Evolutionary conservation across 306 rosid species (phyloP), one percentile per base, ranked within the genome.

Genomic region (Elaeagnus macrophylla): DNA sequence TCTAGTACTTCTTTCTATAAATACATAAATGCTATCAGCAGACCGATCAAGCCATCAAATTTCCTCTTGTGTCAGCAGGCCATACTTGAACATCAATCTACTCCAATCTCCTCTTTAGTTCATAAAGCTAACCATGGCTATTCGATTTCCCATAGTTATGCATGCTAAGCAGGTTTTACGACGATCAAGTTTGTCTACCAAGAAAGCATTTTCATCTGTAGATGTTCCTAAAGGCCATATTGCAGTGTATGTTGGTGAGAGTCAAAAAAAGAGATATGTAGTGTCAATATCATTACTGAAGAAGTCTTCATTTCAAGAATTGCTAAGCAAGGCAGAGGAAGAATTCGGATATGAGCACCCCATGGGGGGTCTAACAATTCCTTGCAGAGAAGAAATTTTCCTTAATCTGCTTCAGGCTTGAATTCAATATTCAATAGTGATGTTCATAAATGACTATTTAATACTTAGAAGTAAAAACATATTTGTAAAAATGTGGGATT

Each of bases 231-330:
- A 66, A 72, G 79, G 79, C 38, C 35, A 72, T 65, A 49, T 81
- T 18, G 78, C 75, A 8, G 65, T 75, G 32, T 77, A 70, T 17
- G 77, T 71, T 19, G 78, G 77, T 39, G 77, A 73, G 37, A 19
- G 55, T 71, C 3, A 44, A 50, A 72, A 51, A 38, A 67, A 70
- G 72, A n/a, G 81, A 57, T 76, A 56, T 14, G 45, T 67, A 11
- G 43, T 80, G 25, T 75, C 80, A 8, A 11, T 44, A 9, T 44
- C 48, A 10, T 10, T 44, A n/a, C 15, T 44, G 3, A 62, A 68
- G 40, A 62, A 73, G 17, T 71, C 77, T 37, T 51, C 32, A 25
- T 25, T 73, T 12, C 48, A 44, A 44, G 48, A 44, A 2, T 44
- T 44, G 48, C 48, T 44, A 44, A 44, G 12, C 14, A n/a, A 44